These are phyloP conservation scores for Lindgomyces ingoldianus DNA, from an alignment of 495 filamentous ascomycete species.

Conservation along the genomic window DNA sequence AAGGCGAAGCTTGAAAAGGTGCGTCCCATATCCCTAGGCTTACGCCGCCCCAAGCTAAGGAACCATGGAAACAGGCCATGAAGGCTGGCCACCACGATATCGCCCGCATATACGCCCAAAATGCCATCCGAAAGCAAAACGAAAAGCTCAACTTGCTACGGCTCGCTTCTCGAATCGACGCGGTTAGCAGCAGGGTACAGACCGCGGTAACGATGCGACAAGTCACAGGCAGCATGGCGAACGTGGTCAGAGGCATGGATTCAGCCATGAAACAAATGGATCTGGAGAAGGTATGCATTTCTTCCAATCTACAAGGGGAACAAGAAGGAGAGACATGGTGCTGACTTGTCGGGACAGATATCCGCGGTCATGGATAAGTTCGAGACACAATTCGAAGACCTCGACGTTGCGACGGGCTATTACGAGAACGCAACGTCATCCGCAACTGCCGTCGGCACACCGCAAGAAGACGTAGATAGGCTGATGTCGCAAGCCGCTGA, in stretches of 20 bases:
- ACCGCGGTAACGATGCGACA: slow-evolving; percentile 68
- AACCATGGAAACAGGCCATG: slow-evolving; percentile 50
- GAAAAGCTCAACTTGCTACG: slow-evolving; percentile 64
- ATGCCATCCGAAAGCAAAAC: slow-evolving; percentile 77
- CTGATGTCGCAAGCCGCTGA: slow-evolving; percentile 78
- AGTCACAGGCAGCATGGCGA: slow-evolving; percentile 64
- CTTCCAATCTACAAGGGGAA: background rate
- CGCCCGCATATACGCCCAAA: slow-evolving; percentile 79
- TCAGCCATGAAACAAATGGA: slow-evolving; percentile 68
- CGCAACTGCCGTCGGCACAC: slow-evolving; percentile 72
- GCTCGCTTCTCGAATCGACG: slow-evolving; percentile 62
- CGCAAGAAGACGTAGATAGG: slow-evolving; percentile 81
- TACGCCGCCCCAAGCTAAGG: background rate
- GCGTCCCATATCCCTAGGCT: background rate
- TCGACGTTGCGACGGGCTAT: slow-evolving; percentile 78
- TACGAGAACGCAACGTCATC: slow-evolving; percentile 80
- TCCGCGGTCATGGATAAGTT: slow-evolving; percentile 72
- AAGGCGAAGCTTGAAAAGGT: slow-evolving; percentile 84
- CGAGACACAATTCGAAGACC: slow-evolving; percentile 80
- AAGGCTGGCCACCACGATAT: slow-evolving; percentile 71
- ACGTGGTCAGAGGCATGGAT: slow-evolving; percentile 67
- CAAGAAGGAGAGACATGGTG: background rate
- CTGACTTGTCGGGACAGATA: slow-evolving; percentile 47
- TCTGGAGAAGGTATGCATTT: slow-evolving; percentile 60
- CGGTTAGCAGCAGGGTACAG: slow-evolving; percentile 62